These are phyloP conservation scores for Neoboletus magnificus DNA, from an alignment of 768 basidiomycete species.

Conservation along the genomic window DNA sequence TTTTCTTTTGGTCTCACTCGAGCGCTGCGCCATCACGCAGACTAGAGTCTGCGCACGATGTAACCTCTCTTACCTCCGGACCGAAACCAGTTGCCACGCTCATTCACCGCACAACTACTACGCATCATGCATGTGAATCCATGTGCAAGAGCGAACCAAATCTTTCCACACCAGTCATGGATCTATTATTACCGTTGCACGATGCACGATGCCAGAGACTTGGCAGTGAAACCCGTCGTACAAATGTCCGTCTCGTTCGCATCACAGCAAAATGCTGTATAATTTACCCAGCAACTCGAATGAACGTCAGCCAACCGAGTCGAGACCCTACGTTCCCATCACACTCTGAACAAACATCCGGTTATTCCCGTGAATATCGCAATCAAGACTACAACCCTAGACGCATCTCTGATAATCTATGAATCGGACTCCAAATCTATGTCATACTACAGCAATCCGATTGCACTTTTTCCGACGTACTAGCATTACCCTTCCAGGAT, in stretches of 20 bases:
- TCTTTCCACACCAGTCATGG: not conserved
- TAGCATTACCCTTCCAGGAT: not conserved
- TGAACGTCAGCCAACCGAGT: too few species aligned
- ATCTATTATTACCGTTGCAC: not conserved
- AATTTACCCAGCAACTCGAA: not conserved
- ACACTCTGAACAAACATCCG: not conserved
- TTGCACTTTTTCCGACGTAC: not conserved
- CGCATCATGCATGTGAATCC: not conserved
- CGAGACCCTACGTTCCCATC: too few species aligned
- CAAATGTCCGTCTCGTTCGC: not conserved
- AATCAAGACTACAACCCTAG: too few species aligned
- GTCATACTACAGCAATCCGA: not conserved
- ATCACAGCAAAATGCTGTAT: not conserved
- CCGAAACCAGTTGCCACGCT: not conserved
- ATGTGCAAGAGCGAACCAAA: not conserved
- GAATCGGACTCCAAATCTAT: not conserved
- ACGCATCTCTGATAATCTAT: too few species aligned
- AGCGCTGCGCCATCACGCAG: too few species aligned
- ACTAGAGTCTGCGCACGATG: too few species aligned
- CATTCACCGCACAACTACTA: not conserved
- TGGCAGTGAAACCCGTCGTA: not conserved
- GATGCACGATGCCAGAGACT: not conserved
- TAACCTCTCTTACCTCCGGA: not conserved
- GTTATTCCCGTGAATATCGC: not conserved
- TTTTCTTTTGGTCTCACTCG: too few species aligned